These are phyloP conservation scores for Globisporangium iwayamae DNA, from an alignment of 352 stramenopile genomes.

Conservation along the genomic window DNA sequence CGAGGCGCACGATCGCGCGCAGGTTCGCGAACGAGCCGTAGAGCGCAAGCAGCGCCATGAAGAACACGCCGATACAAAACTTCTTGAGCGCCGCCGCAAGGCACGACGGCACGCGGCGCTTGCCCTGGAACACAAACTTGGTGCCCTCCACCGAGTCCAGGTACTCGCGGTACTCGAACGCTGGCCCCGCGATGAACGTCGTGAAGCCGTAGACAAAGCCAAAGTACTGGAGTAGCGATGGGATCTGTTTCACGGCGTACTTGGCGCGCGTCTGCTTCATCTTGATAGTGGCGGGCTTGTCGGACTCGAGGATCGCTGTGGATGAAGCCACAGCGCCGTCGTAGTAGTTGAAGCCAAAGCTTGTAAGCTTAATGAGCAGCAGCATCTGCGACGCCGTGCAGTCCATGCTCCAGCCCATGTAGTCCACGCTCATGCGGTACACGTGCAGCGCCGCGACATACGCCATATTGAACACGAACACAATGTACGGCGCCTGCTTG, in stretches of 20 bases:
- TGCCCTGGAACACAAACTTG: conserved; percentile 41
- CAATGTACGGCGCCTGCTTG: conserved; percentile 65
- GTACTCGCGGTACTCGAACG: conserved; percentile 95
- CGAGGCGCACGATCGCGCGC: conserved; percentile 38
- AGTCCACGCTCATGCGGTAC: conserved; percentile 95
- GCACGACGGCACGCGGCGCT: conserved; percentile 32
- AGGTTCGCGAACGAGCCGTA: conserved; percentile 43
- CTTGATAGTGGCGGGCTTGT: conserved; percentile 30
- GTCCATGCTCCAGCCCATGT: conserved; percentile 90
- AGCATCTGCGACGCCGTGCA: conserved; percentile 90
- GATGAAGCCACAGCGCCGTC: conserved; percentile 70
- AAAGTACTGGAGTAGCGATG: conserved; percentile 93
- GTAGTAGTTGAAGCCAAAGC: conserved; percentile 96
- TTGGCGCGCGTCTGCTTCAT: conserved; percentile 24
- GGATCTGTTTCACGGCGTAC: conserved; percentile 73
- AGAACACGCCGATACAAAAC: conserved; percentile 39
- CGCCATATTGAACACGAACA: conserved; percentile 91
- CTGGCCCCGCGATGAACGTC: conserved; percentile 93
- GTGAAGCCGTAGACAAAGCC: conserved; percentile 97
- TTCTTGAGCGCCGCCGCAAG: conserved; percentile 41
- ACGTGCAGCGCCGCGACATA: conserved; percentile 93
- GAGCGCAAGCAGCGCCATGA: conserved; percentile 48
- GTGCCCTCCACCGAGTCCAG: conserved; percentile 54
- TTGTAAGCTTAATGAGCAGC: conserved; percentile 97
- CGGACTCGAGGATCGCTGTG: conserved; percentile 22